A percentile compares a stretch with the other conserved stretches of the same genome.
These are phyloP conservation scores for Lagenidium giganteum DNA, from an alignment of 352 stramenopile genomes.

Conservation along the genomic window DNA sequence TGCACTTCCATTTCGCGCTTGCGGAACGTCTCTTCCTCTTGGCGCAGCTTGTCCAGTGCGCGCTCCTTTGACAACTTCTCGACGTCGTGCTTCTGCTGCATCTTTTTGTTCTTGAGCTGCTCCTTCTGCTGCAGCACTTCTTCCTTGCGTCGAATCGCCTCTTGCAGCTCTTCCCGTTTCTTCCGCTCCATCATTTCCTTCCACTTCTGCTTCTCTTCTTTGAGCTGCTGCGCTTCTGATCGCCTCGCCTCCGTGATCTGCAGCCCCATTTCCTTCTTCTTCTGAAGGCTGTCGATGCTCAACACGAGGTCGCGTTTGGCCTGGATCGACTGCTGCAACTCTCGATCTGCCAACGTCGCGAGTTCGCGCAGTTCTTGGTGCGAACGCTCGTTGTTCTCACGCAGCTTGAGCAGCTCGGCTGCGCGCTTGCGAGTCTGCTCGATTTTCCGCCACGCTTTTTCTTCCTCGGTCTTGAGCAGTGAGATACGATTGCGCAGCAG, in stretches of 20 bases:
- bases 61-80: conserved; percentile 69
- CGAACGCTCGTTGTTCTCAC: conserved; percentile 60
- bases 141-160: conserved; percentile 66
- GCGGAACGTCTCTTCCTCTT: conserved; percentile 57
- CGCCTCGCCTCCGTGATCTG: conserved; percentile 65
- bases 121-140: conserved; percentile 68
- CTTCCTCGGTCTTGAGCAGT: conserved; percentile 73
- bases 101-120: conserved; percentile 55
- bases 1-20: conserved; percentile 63
- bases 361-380: conserved; percentile 58
- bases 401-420: conserved; percentile 61
- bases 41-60: conserved; percentile 47
- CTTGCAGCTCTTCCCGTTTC: conserved; percentile 54
- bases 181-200: conserved; percentile 61
- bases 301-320: conserved; percentile 71
- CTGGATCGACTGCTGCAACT: conserved; percentile 68
- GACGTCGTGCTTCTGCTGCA: conserved; percentile 61
- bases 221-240: conserved; percentile 64
- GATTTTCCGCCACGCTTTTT: conserved; percentile 84
- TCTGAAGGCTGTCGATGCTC: conserved; percentile 74
- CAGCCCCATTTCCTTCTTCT: conserved; percentile 71
- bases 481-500: conserved; percentile 78
- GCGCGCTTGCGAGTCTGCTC: conserved; percentile 74
- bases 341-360: conserved; percentile 40
- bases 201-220: conserved; percentile 81